Evolutionary conservation across 2,329 filamentous ascomycete genomes (phyloP), one percentile per base, ranked within the genome.

Genomic region (Fusarium mundagurra): DNA sequence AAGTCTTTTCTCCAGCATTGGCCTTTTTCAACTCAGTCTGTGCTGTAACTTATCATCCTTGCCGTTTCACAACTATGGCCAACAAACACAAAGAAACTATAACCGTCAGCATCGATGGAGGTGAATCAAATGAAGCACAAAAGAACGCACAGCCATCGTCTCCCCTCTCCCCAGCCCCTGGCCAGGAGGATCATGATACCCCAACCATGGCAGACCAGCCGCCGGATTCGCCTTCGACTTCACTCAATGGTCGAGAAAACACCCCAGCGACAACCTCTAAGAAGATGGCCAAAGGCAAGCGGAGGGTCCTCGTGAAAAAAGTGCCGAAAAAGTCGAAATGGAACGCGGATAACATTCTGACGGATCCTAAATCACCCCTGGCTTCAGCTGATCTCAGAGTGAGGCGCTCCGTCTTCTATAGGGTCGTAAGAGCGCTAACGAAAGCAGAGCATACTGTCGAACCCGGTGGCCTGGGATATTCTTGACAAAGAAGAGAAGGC

Each of bases 301-400:
- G 70, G 64, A 77, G 61, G 59, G 48, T 77, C 1, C 64, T 76
- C 7, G 70, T 77, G 16, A 80, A 71, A 39, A 77, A 74, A 27
- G n/a, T 66, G 7, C 57, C 65, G 12, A 79, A 76, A 61, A 84
- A 81, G 65, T 77, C 79, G 1, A 83, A 80, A 72, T 85, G 83
- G 83, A 78, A 79, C 31, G 71, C 79, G 8, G 80, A 83, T 20
- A 81, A 76, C 22, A 79, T 85, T 29, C 72, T 84, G 24, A 81
- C 78, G 16, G 80, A 84, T 51, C 69, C 79, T 3, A 84, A 81
- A 34, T 85, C 84, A 5, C 83, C 83, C 33, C 72, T 85, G 3
- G 83, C 82, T 22, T 79, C 74, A 22, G 82, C 82, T 11, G 82
- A 85, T 62, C 71, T 85, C 17, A 77, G 83, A 60, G 84, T 84